Percentiles rank a stretch among this genome's conserved stretches.
phyloP scores from a whole-genome alignment of 768 basidiomycete genomes.

The Krasilnikovozyma curviuscula region DNA sequence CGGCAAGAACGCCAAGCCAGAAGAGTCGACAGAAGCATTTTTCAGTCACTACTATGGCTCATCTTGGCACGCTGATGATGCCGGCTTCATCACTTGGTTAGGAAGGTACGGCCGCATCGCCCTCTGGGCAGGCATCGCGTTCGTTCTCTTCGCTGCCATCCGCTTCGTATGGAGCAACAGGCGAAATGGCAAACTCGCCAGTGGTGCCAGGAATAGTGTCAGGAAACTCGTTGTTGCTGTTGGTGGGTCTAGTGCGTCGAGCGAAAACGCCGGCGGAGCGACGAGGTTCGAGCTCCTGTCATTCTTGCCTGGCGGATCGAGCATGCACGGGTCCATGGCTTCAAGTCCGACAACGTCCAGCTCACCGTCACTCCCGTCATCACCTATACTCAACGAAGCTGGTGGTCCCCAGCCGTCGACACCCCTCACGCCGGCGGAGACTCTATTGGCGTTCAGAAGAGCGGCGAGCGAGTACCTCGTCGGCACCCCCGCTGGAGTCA shows the following conservation, averaged over 20 bases:
- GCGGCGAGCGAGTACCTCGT: conserved; percentile 4
- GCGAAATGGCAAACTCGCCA: no score
- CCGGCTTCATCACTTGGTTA: conserved; percentile 88
- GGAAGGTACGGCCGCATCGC: conserved; percentile 68
- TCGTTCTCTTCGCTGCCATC: conserved; percentile 51
- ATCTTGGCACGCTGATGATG: conserved; percentile 96
- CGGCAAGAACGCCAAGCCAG: conserved; percentile 76
- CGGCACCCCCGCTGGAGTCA: neutral
- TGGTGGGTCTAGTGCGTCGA: neutral
- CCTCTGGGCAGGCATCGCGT: conserved; percentile 61
- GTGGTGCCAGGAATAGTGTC: conserved; percentile 8
- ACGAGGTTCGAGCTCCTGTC: neutral
- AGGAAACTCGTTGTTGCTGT: conserved; percentile 4
- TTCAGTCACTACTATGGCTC: conserved; percentile 97
- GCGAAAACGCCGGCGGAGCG: neutral
- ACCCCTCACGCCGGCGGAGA: no score
- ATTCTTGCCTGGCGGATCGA: neutral
- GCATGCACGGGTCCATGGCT: neutral
- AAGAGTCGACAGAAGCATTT: conserved; percentile 73
- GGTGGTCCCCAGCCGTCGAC: no score
- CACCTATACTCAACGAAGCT: no score
- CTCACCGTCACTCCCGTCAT: neutral
- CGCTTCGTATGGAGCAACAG: conserved; percentile 29
- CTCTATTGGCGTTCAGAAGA: conserved; percentile 2
- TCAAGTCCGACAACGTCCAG: neutral